These are phyloP conservation scores for Daedalea quercina DNA, from an alignment of 768 basidiomycete species.

Conservation along the genomic window DNA sequence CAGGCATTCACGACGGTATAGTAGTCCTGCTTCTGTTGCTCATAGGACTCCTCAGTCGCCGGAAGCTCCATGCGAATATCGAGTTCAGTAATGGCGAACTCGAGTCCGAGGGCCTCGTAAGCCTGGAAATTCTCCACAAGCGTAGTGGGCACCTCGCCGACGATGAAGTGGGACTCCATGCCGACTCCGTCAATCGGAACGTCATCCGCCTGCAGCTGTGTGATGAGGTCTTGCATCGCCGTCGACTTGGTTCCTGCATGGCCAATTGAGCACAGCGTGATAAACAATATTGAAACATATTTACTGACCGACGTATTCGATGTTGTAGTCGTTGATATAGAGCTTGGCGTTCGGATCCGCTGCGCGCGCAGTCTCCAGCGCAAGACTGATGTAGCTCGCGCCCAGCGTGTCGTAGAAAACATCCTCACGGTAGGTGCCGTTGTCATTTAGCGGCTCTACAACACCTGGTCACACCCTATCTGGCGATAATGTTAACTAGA, in stretches of 20 bases:
- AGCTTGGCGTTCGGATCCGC: slow-evolving; percentile 53
- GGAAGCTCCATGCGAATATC: slow-evolving; percentile 58
- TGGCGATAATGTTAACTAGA: too few species aligned
- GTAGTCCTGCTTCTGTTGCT: slow-evolving; percentile 54
- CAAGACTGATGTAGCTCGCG: slow-evolving; percentile 42
- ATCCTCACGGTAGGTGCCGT: slow-evolving; percentile 46
- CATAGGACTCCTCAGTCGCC: slow-evolving; percentile 37
- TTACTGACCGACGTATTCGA: slow-evolving; percentile 21
- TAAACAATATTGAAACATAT: too few species aligned
- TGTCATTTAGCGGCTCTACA: slow-evolving; percentile 48
- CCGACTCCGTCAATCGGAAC: slow-evolving; percentile 59
- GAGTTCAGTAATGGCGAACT: slow-evolving; percentile 64
- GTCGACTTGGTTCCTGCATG: slow-evolving; percentile 46
- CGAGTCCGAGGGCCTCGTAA: slow-evolving; percentile 54
- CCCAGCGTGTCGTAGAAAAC: slow-evolving; percentile 49
- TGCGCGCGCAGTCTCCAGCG: slow-evolving; percentile 45
- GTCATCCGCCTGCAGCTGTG: slow-evolving; percentile 37
- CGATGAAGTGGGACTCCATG: slow-evolving; percentile 53
- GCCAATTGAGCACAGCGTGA: neutral
- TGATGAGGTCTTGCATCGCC: slow-evolving; percentile 46
- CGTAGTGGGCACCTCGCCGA: slow-evolving; percentile 43
- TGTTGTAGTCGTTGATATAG: slow-evolving; percentile 41
- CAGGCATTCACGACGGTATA: slow-evolving; percentile 50
- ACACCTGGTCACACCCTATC: too few species aligned
- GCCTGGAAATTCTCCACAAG: slow-evolving; percentile 42